Evolutionary conservation across 1,284 basidiomycete genomes (phyloP).

Genomic region (Coniferiporia weirii): DNA sequence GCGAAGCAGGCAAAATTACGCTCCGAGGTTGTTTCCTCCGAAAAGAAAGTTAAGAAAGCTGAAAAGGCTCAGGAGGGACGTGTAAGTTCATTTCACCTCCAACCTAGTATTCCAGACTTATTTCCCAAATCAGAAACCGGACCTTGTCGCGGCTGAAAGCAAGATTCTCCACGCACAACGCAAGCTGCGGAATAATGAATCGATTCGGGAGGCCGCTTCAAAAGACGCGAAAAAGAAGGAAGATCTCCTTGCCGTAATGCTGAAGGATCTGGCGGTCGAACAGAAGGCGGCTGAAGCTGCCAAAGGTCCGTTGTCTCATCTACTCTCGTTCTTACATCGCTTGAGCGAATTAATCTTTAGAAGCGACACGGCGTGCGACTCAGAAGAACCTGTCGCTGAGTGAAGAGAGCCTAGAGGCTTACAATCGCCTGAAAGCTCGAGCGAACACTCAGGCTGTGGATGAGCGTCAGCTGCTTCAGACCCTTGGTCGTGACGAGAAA

Average conservation of each 20-base stretch:
- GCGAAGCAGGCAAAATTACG: slow-evolving; percentile 77
- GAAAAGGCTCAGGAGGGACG: slow-evolving; percentile 83
- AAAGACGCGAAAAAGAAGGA: slow-evolving; percentile 68
- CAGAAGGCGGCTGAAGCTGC: slow-evolving; percentile 71
- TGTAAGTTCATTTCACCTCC: slow-evolving; percentile 36
- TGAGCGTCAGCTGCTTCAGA: slow-evolving; percentile 85
- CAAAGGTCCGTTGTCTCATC: slow-evolving; percentile 45
- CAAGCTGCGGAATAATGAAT: slow-evolving; percentile 68
- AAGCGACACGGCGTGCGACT: slow-evolving; percentile 71
- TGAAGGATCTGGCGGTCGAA: slow-evolving; percentile 64
- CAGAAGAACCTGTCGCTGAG: slow-evolving; percentile 75
- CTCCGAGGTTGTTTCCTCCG: slow-evolving; percentile 67
- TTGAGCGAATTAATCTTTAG: slow-evolving; percentile 33
- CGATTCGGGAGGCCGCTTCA: slow-evolving; percentile 58
- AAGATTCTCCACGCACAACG: slow-evolving; percentile 83
- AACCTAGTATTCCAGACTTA: neutral
- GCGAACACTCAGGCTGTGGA: slow-evolving; percentile 77
- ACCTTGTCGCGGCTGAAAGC: slow-evolving; percentile 75
- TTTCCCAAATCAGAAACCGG: slow-evolving; percentile 56
- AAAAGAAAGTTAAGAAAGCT: slow-evolving; percentile 74
- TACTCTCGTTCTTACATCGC: neutral
- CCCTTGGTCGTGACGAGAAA: slow-evolving; percentile 80
- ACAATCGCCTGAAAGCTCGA: slow-evolving; percentile 78
- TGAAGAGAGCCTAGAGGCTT: slow-evolving; percentile 83
- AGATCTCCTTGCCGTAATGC: slow-evolving; percentile 52